Conservation (phyloP, 1,139 yeast genomes). For the Yamadazyma triangularis region DNA sequence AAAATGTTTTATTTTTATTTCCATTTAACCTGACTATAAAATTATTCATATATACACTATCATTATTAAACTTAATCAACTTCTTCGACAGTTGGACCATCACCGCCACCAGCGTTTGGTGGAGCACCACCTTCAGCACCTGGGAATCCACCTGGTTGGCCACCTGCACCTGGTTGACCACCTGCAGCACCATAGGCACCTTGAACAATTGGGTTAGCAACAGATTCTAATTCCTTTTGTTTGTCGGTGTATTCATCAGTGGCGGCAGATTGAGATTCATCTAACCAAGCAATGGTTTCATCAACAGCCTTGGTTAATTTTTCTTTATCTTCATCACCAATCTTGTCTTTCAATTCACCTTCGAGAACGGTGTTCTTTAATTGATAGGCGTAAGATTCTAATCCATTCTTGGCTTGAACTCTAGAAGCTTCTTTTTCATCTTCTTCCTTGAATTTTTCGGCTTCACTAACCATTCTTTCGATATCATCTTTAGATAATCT, state of each 20-base stretch:
- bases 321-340: slow-evolving; percentile 41
- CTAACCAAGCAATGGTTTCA: slow-evolving; percentile 47
- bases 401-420: slow-evolving; percentile 64
- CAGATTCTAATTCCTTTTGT: slow-evolving; percentile 60
- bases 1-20: too few species aligned
- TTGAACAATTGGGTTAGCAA: slow-evolving; percentile 63
- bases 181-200: slow-evolving; percentile 57
- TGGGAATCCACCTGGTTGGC: slow-evolving; percentile 35
- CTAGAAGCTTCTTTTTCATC: slow-evolving; percentile 34
- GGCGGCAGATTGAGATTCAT: slow-evolving; percentile 46
- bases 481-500: slow-evolving; percentile 47
- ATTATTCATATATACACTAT: slow-evolving; percentile 2
- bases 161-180: slow-evolving; percentile 44
- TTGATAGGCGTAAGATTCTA: slow-evolving; percentile 85
- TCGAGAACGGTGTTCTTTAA: slow-evolving; percentile 58
- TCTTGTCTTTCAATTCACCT: slow-evolving; percentile 48
- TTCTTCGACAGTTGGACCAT: slow-evolving; percentile 72
- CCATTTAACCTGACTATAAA: neutral
- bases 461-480: slow-evolving; percentile 45
- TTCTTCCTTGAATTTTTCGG: slow-evolving; percentile 36
- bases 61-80: slow-evolving; percentile 43
- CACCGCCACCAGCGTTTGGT: slow-evolving; percentile 16
- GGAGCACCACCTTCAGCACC: slow-evolving; percentile 40
- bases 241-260: slow-evolving; percentile 54
- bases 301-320: slow-evolving; percentile 37